These are phyloP conservation scores for Pichia deserticola DNA, from an alignment of 805 yeast genomes.

Conservation along the genomic window DNA sequence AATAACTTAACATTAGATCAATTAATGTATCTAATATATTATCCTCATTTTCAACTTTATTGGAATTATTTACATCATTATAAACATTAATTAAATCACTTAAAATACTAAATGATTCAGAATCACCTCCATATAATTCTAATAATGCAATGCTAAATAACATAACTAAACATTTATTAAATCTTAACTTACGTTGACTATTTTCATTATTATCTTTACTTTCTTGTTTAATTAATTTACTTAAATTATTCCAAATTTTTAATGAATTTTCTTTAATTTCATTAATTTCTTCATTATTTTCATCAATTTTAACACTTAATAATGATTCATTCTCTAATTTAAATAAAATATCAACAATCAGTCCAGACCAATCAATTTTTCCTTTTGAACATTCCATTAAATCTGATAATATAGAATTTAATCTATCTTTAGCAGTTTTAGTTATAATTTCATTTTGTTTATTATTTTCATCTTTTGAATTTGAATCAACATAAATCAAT, in stretches of 20 bases:
- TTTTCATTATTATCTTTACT: slow-evolving; percentile 6
- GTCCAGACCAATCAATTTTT: slow-evolving; percentile 12
- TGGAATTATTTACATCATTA: slow-evolving; percentile 27
- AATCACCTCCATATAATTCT: slow-evolving; percentile 69
- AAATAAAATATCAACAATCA: slow-evolving; percentile 26
- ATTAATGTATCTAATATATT: slow-evolving; percentile 20
- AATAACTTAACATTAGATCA: slow-evolving; percentile 50
- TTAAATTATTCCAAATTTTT: slow-evolving; percentile 1
- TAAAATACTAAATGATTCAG: slow-evolving; percentile 68
- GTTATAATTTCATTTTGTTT: slow-evolving; percentile 9
- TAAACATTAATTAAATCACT: slow-evolving; percentile 65
- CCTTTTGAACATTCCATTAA: slow-evolving; percentile 13
- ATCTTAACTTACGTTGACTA: slow-evolving; percentile 9
- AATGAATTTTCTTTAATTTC: slow-evolving; percentile 33
- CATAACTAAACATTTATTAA: slow-evolving; percentile 54
- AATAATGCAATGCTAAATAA: slow-evolving; percentile 69
- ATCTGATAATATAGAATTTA: slow-evolving; percentile 56
- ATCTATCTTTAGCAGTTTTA: slow-evolving; percentile 42
- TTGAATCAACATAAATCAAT: neutral
- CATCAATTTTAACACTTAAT: slow-evolving; percentile 17
- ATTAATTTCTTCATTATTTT: slow-evolving; percentile 42
- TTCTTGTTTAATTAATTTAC: slow-evolving; percentile 32
- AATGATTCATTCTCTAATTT: slow-evolving; percentile 30
- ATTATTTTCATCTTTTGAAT: neutral
- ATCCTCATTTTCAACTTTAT: neutral